Percentiles rank a stretch among this genome's conserved stretches.
phyloP scores from a whole-genome alignment of 805 yeast genomes.

The Teunomyces gatunensis region DNA sequence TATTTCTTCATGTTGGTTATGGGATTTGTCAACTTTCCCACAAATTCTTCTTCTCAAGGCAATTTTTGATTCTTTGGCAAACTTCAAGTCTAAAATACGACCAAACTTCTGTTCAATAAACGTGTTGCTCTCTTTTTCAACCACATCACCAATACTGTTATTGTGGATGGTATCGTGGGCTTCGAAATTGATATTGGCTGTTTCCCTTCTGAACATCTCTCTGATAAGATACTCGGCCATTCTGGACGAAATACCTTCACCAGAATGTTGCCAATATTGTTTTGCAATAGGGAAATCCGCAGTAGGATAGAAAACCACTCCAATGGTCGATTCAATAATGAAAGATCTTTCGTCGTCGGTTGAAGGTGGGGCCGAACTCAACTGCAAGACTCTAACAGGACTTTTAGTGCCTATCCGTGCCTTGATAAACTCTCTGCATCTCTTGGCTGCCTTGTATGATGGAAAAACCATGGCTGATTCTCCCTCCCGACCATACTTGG shows the following conservation, averaged over 20 bases:
- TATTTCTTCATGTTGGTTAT: slow-evolving; percentile 24
- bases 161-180: slow-evolving; percentile 17
- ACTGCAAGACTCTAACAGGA: slow-evolving; percentile 61
- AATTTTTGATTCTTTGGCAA: slow-evolving; percentile 70
- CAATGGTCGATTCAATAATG: slow-evolving; percentile 65
- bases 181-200: slow-evolving; percentile 10
- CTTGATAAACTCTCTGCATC: slow-evolving; percentile 79
- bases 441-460: slow-evolving; percentile 70
- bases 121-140: slow-evolving; percentile 54
- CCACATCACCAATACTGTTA: slow-evolving; percentile 17
- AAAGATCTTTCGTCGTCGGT: slow-evolving; percentile 56
- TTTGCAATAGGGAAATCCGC: slow-evolving; percentile 63
- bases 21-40: slow-evolving; percentile 51
- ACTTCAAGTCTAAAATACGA: slow-evolving; percentile 75
- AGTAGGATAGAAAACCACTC: slow-evolving; percentile 74
- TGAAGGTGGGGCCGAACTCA: slow-evolving; percentile 67
- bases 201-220: slow-evolving; percentile 40
- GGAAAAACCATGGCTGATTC: slow-evolving; percentile 79
- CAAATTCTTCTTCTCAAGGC: slow-evolving; percentile 76
- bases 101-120: slow-evolving; percentile 91
- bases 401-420: slow-evolving; percentile 15
- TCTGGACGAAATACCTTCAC: slow-evolving; percentile 93
- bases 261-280: slow-evolving; percentile 95
- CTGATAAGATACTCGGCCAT: slow-evolving; percentile 79
- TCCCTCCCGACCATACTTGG: slow-evolving; percentile 74